Evolutionary conservation across 768 basidiomycete genomes (phyloP).

Genomic region (Polyporus arcularius): DNA sequence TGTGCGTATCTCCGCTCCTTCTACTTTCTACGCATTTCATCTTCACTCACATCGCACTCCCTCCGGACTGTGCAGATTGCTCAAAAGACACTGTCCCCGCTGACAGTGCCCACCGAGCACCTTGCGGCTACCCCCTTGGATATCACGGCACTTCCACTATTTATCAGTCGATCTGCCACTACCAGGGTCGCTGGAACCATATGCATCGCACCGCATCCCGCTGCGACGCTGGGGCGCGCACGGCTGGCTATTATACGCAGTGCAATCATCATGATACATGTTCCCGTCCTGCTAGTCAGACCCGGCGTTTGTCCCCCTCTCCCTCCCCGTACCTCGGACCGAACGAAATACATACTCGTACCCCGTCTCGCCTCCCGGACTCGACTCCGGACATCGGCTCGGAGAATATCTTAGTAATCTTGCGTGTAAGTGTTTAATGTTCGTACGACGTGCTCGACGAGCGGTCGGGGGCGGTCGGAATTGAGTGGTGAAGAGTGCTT

Average conservation of each 20-base stretch:
- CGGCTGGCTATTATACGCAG: constrained; percentile 13
- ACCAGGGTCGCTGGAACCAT: not conserved
- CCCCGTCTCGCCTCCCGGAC: too few species aligned
- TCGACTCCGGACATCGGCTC: too few species aligned
- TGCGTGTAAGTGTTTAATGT: too few species aligned
- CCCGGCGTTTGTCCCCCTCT: constrained; percentile 5
- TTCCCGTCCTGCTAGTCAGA: constrained; percentile 19
- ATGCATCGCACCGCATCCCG: constrained; percentile 15
- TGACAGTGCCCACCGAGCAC: not conserved
- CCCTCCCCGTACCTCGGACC: not conserved
- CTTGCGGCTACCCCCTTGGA: too few species aligned
- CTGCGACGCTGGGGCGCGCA: constrained; percentile 22
- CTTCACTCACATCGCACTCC: not conserved
- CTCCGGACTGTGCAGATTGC: constrained; percentile 1
- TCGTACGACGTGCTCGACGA: too few species aligned
- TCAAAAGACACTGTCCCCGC: constrained; percentile 5
- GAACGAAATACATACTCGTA: too few species aligned
- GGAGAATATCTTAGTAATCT: too few species aligned
- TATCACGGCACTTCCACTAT: constrained; percentile 5
- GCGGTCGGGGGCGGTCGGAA: too few species aligned
- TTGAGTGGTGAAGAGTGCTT: too few species aligned
- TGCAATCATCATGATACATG: constrained; percentile 5
- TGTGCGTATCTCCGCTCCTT: not conserved
- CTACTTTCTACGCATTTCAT: not conserved
- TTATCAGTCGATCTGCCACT: constrained; percentile 19